Evolutionary conservation across 2,329 filamentous ascomycete genomes (phyloP), one percentile per base, ranked within the genome.

Genomic region (Hirsutella rhossiliensis): DNA sequence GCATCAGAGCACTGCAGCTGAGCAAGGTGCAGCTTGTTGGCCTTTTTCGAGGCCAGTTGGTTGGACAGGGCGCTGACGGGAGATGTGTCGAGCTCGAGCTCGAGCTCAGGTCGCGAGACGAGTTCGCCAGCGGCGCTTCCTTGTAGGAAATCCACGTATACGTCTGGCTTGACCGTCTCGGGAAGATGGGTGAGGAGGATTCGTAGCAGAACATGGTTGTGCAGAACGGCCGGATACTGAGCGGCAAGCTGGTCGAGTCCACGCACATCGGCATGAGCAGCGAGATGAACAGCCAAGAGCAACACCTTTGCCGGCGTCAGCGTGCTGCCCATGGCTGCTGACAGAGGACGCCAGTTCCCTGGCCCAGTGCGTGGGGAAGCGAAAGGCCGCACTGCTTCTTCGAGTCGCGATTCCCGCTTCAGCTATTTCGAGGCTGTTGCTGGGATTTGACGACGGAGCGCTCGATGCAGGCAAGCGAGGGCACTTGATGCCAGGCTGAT

Each of bases 151-250:
- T 66, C 65, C 17, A 76, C 66, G 56, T 89, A 89, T 39, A 68
- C 59, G n/a, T 62, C 63, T 5, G 86, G 78, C 5, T 75, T 74
- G 5, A 78, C 57, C 38, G 75, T 81, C 61, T 90, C 85, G 23
- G 87, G 87, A 1, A 94, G 71, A 56, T 82, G 86, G 18, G 82
- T 86, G 39, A 94, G 72, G 19, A 94, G 64, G 43, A 92, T 79
- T 38, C 82, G 79, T 46, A 92, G 69, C 20, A 86, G 58, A 13
- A 87, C 65, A 45, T 84, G 77, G 38, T 75, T 72, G 27, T 73
- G 69, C 44, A 92, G 67, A 32, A 80, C 70, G 44, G 73, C 66
- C 43, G 64, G 62, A 52, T 84, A 67, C 34, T 69, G 66, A 19
- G 73, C 67, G 43, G 77, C 71, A 48, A 92, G 67, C 43, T 67